A percentile compares a stretch with the other conserved stretches of the same genome.
These are phyloP conservation scores for Sporothrix schenckii DNA, from an alignment of 2,329 filamentous ascomycete species.

Conservation along the genomic window DNA sequence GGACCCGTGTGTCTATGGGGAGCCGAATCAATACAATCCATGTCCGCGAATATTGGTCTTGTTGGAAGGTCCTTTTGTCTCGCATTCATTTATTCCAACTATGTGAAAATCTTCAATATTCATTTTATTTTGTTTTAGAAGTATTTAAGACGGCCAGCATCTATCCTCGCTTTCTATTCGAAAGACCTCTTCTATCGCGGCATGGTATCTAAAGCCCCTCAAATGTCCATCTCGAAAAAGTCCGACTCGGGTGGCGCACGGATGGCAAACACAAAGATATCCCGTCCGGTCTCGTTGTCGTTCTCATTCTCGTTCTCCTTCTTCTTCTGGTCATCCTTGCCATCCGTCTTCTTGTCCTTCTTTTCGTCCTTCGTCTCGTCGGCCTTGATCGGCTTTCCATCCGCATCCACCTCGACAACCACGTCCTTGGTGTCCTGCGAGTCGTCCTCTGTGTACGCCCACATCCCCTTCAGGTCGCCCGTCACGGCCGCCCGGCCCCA, in stretches of 20 bases:
- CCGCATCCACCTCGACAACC: constrained; percentile 57
- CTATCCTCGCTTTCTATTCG: neutral
- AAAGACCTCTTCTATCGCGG: neutral
- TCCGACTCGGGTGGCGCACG: constrained; percentile 22
- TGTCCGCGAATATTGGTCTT: neutral
- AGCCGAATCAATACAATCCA: neutral
- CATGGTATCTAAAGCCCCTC: neutral
- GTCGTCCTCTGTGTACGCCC: constrained; percentile 77
- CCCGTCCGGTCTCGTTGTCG: constrained; percentile 29
- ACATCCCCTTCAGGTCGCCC: constrained; percentile 75
- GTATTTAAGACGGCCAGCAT: neutral
- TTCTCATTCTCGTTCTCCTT: constrained; percentile 35
- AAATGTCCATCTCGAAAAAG: constrained; percentile 21
- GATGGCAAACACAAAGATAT: constrained; percentile 40
- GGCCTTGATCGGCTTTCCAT: constrained; percentile 52
- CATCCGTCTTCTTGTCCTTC: constrained; percentile 35
- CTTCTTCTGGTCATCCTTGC: constrained; percentile 39
- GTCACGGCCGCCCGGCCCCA: constrained; percentile 71
- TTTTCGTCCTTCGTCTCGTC: constrained; percentile 41
- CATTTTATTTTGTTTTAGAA: neutral
- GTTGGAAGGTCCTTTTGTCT: too few relatives aligned
- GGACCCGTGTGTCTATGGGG: neutral
- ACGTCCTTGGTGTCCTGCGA: constrained; percentile 59
- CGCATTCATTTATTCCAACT: neutral
- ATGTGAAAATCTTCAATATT: neutral